Base-by-base conservation (phyloP, 345 rosid genomes). In the Brassica juncea region DNA sequence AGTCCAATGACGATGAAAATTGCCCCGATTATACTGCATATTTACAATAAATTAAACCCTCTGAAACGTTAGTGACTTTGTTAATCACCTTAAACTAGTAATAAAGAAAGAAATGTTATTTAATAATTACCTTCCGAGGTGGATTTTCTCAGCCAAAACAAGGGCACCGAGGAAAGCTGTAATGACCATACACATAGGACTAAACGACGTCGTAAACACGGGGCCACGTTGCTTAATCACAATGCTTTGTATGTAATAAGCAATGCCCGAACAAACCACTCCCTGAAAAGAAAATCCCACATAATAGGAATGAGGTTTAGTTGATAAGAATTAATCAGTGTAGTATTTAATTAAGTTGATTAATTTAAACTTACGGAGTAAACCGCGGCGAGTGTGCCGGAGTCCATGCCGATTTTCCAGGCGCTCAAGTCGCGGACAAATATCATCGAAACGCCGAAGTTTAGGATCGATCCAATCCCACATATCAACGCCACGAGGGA, bases 171-270 rank as follows among this genome's bases (percentile, higher is more conserved):
- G 81, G 58, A 82, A 84, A 1, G 97, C 88, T 4, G 97, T 91
- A 81, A 91, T 88, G 72, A 94, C 87, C 97, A 91, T 92, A 78
- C 94, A 87, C 4, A 94, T 85, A 31, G 98, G 98, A 75, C 89
- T 88, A 61, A 92, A 94, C 21, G 97, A 82, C 5, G 98, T 89
- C 3, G 86, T 86, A 59, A 94, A 94, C 7, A 94, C 97, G 1
- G 97, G 98, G 2, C 98, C 98, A 76, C 85, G 75, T 71, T 87
- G 78, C 73, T 59, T 90, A 3, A 84, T 85, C 42, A 92, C 94
- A n/a, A 89, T 70, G 8, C 88, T 93, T 87, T 94, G 98, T 57
- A 90, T 78, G 71, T 90, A 94, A 65, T 87, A 94, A 0, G 98
- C 97, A 15, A 88, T 70, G 28, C 97, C 97, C 62, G 98, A 94